Conservation (phyloP, 495 filamentous ascomycete genomes). For the Pyrenula aspistea region DNA sequence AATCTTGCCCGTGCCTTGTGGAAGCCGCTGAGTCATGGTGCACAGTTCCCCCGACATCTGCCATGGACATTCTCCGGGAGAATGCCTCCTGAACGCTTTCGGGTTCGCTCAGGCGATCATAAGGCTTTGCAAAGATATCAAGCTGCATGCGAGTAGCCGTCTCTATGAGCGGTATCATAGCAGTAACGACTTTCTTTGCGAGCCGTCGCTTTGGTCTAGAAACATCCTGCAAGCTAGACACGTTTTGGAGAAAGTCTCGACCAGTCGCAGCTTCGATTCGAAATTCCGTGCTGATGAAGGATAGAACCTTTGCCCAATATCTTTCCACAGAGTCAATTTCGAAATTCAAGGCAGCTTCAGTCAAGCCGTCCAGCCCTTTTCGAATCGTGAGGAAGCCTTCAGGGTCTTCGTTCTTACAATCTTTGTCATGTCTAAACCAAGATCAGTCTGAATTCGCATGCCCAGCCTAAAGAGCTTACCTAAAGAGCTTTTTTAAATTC, state of each 20-base stretch:
- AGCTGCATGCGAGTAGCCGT: conserved; percentile 67
- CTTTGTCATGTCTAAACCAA: not conserved
- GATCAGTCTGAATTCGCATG: not conserved
- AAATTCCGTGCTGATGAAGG: conserved; percentile 52
- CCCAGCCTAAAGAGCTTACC: conserved; percentile 17
- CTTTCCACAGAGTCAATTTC: not conserved
- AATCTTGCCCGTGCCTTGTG: not conserved
- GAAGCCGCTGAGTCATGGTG: conserved; percentile 8
- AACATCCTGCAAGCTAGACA: conserved; percentile 10
- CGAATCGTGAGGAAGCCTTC: not conserved
- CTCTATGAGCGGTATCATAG: conserved; percentile 64
- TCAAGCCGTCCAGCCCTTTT: not conserved
- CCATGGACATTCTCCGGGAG: conserved; percentile 28
- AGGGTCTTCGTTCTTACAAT: not conserved
- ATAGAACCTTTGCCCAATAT: not conserved
- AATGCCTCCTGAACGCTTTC: conserved; percentile 12
- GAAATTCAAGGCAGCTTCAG: not conserved
- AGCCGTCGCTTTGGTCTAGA: conserved; percentile 14
- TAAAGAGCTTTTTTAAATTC: conserved; percentile 47
- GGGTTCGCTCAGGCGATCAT: conserved; percentile 25
- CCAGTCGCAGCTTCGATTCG: conserved; percentile 42
- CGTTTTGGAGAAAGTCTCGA: conserved; percentile 37
- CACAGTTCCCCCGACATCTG: conserved; percentile 17
- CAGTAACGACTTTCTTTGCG: conserved; percentile 75
- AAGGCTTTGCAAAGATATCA: conserved; percentile 56